These are phyloP conservation scores for Buxus sempervirens DNA, from an alignment of 164 flowering plant species.

Conservation along the genomic window DNA sequence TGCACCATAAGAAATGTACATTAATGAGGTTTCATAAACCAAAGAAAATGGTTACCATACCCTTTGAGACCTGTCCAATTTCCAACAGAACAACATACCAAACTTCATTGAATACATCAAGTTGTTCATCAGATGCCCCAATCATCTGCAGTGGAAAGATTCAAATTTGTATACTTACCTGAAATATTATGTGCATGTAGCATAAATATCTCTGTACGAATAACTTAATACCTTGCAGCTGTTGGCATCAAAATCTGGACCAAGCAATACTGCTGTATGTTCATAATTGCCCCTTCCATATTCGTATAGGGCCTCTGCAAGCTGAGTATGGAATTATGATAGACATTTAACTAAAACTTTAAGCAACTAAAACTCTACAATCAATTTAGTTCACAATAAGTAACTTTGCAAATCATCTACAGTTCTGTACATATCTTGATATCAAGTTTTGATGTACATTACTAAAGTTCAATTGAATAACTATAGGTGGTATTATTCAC, in stretches of 20 bases:
- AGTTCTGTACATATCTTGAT: too few relatives aligned
- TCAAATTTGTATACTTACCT: neutral
- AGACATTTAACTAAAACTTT: neutral
- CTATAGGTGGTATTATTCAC: too few relatives aligned
- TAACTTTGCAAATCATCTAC: too few relatives aligned
- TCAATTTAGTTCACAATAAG: too few relatives aligned
- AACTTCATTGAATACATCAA: slow-evolving; percentile 83
- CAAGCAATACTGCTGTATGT: slow-evolving; percentile 54
- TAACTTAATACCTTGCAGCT: slow-evolving; percentile 66
- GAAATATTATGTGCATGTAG: neutral
- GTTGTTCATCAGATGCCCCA: slow-evolving; percentile 91
- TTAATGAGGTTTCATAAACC: neutral
- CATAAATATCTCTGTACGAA: too few relatives aligned
- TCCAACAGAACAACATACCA: slow-evolving; percentile 55
- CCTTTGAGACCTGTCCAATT: slow-evolving; percentile 44
- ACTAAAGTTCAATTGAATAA: too few relatives aligned
- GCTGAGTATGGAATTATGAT: slow-evolving; percentile 35
- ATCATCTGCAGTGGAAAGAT: slow-evolving; percentile 42
- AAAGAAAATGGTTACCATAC: slow-evolving; percentile 27
- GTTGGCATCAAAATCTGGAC: slow-evolving; percentile 62
- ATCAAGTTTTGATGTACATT: too few relatives aligned
- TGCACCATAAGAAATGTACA: neutral
- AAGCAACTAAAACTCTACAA: neutral
- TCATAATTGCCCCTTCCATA: slow-evolving; percentile 60
- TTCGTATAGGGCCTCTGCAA: slow-evolving; percentile 75